Evolutionary conservation across 352 stramenopile species (phyloP), one percentile per base, ranked within the genome.

Genomic region (Globisporangium heterothallicum): DNA sequence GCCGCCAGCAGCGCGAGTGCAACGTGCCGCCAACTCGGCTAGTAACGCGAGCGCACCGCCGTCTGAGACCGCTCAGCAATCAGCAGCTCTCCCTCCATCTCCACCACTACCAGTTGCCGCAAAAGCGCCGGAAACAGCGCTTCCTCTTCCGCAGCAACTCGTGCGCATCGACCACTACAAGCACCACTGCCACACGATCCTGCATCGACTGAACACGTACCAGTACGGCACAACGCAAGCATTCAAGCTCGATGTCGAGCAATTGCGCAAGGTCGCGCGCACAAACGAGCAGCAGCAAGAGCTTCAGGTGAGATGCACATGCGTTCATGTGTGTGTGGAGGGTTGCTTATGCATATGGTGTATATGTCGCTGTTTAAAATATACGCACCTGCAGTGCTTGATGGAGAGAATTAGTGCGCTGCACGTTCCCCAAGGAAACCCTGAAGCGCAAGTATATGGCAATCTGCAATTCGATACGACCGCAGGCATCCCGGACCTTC

Each of bases 121-220:
- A 13, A 12, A 4, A 18, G 22, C 0, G 21, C n/a, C 35, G 21
- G 29, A 52, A n/a, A n/a, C n/a, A n/a, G n/a, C n/a, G 2, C 2
- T 34, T 46, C 4, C 26, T 22, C 29, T n/a, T 19, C 42, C 26
- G 8, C 47, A 40, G 49, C 42, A 53, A 32, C 24, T n/a, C 8
- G 48, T 38, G 26, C 29, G 54, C 29, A 48, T 51, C 54, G 59
- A 53, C 55, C 42, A 49, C 26, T 68, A 59, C 47, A 44, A 50
- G 9, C 34, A 49, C 46, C 70, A 78, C 61, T 74, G 63, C 46
- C 64, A 58, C 53, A 47, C 62, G 4, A 70, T 86, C 51, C 47
- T 78, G 19, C 61, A 58, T 48, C 65, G 72, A 25, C 63, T 86
- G 46, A 86, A 86, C 55, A 74, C 70, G 40, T 86, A 85, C 48